Percentiles rank a stretch among this genome's conserved stretches.
Evolutionary conservation across 768 basidiomycete species (phyloP).

Genomic region (Podaxis sp.): DNA sequence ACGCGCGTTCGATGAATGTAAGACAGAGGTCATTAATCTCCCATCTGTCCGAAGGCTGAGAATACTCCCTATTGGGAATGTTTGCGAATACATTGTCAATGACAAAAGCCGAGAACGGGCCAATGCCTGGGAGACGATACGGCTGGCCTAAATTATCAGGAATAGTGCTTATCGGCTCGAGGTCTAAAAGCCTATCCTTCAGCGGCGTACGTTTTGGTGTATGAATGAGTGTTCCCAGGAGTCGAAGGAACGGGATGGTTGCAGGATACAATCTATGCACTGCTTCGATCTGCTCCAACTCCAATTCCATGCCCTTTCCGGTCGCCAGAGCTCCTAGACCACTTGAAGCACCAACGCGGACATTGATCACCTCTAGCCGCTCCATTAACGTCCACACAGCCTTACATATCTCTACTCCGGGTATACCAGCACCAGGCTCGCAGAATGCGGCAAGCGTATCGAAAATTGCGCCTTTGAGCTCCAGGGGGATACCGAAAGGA

Average conservation of each 20-base stretch:
- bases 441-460: slow-evolving; percentile 81
- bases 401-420: slow-evolving; percentile 77
- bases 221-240: slow-evolving; percentile 81
- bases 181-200: slow-evolving; percentile 53
- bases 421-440: slow-evolving; percentile 66
- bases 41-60: slow-evolving; percentile 76
- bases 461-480: slow-evolving; percentile 84
- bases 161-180: slow-evolving; percentile 65
- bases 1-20: slow-evolving; percentile 77
- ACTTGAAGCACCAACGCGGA: slow-evolving; percentile 40
- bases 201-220: slow-evolving; percentile 70
- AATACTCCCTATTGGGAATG: slow-evolving; percentile 71
- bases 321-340: slow-evolving; percentile 46
- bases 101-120: slow-evolving; percentile 81
- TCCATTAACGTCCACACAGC: slow-evolving; percentile 85
- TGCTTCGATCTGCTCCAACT: slow-evolving; percentile 85
- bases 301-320: slow-evolving; percentile 77
- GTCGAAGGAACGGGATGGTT: slow-evolving; percentile 81
- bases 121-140: slow-evolving; percentile 75
- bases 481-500: slow-evolving; percentile 79
- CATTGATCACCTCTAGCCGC: slow-evolving; percentile 76
- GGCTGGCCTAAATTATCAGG: slow-evolving; percentile 79
- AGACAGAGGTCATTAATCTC: slow-evolving; percentile 81
- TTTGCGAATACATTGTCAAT: slow-evolving; percentile 86
- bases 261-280: slow-evolving; percentile 77